These are phyloP conservation scores for Berkeleyomyces basicola DNA, from an alignment of 2,329 filamentous ascomycete species.

Conservation along the genomic window DNA sequence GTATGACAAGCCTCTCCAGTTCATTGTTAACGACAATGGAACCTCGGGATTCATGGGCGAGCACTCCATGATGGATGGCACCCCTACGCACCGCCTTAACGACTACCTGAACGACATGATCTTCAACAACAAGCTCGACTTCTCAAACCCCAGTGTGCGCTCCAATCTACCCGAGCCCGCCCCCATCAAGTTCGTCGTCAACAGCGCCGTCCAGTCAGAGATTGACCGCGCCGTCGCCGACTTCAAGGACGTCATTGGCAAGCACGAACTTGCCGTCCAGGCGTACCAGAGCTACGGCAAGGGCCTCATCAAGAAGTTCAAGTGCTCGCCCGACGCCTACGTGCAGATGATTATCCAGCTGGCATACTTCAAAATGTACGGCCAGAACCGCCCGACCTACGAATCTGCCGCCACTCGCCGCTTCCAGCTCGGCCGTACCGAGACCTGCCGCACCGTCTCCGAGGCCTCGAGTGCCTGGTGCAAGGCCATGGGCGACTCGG, in stretches of 20 bases:
- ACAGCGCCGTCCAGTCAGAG: conserved; percentile 54
- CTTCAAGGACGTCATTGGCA: conserved; percentile 64
- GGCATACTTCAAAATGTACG: conserved; percentile 98
- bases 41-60: conserved; percentile 96
- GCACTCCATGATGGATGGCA: conserved; percentile 99
- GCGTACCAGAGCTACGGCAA: conserved; percentile 97
- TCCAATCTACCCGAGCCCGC: conserved; percentile 71
- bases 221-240: conserved; percentile 64
- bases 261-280: conserved; percentile 85
- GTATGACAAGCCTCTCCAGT: conserved; percentile 96
- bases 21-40: conserved; percentile 96
- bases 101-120: conserved; percentile 87
- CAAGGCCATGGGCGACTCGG: conserved; percentile 61
- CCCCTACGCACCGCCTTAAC: conserved; percentile 89
- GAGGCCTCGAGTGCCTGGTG: conserved; percentile 88
- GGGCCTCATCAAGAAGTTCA: conserved; percentile 98
- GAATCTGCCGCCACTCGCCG: conserved; percentile 88
- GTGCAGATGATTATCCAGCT: conserved; percentile 98
- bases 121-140: conserved; percentile 86
- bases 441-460: conserved; percentile 84
- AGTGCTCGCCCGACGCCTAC: conserved; percentile 91
- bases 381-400: conserved; percentile 93
- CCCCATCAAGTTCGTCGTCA: conserved; percentile 62
- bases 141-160: conserved; percentile 60
- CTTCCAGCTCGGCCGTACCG: conserved; percentile 91